Base-by-base conservation (phyloP, 1,284 basidiomycete genomes). In the Trametes pubescens region DNA sequence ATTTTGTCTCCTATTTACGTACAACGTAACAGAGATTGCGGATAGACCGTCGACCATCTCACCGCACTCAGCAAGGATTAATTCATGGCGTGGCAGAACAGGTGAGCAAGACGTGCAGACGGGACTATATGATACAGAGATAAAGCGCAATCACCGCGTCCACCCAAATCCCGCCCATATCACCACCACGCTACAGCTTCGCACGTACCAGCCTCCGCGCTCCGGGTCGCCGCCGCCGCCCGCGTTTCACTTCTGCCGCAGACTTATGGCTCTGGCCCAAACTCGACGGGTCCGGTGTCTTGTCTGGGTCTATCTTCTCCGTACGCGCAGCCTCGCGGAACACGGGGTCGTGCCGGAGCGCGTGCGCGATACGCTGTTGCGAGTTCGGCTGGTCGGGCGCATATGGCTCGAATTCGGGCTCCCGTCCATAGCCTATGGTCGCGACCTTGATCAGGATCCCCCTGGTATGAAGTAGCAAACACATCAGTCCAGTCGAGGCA, bases 361-460 rank as follows among this genome's bases (percentile, higher is more conserved):
- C 86, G 76, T 83, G 84, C 3, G 86, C 86, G 34, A 94, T 85
- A 44, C 91, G 82, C 69, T 85, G 82, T 3, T 81, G 78, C 58
- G 79, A 80, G 1, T 79, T 80, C 5, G 84, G 84, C 62, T 88
- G 82, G 0, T 81, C 82, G 0, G 85, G 85, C 1, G 89, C 86
- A 5, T 79, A 69, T 0, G 89, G 72, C 62, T 86, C 84, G 72
- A 93, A 95, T 6, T 87, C 85, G 0, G 93, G 90, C 26, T 74
- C 59, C 0, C 80, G 84, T 1, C 74, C 84, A 69, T 91, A 94
- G 1, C 89, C 93, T 38, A 92, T 81, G 18, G 75, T 79, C 0
- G 93, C 92, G 0, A 85, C 84, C 18, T 82, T 82, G 57, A 95
- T 89, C 40, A 95, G 79, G 58, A 95, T 93, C 0, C 84, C 80